Conservation (phyloP, 306 rosid genomes). For the Acacia acuminata region DNA sequence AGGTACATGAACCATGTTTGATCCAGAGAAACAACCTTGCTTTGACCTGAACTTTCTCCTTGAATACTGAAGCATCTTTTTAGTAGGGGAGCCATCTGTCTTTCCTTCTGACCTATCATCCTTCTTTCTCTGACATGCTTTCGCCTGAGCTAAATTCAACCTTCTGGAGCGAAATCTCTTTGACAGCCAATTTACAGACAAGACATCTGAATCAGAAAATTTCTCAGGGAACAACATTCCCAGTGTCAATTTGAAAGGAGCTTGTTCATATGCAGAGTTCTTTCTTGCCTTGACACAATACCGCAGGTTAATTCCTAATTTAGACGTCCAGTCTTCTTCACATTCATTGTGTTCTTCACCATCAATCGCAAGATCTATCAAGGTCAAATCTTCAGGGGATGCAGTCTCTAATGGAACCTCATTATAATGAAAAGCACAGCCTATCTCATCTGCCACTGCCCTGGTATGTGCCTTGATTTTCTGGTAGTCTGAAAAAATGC, state of each 20-base stretch:
- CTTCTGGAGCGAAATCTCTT: constrained; percentile 79
- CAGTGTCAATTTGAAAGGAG: constrained; percentile 63
- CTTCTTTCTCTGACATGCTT: constrained; percentile 53
- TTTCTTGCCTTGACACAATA: constrained; percentile 75
- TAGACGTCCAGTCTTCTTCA: constrained; percentile 92
- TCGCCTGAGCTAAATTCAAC: constrained; percentile 37
- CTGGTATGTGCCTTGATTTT: constrained; percentile 90
- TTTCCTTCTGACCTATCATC: constrained; percentile 42
- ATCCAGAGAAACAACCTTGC: constrained; percentile 40
- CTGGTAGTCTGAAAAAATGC: constrained; percentile 70
- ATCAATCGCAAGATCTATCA: constrained; percentile 89
- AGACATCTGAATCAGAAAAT: constrained; percentile 38
- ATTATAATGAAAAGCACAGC: constrained; percentile 58
- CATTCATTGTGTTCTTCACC: constrained; percentile 58
- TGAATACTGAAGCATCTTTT: constrained; percentile 72
- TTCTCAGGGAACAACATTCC: constrained; percentile 61
- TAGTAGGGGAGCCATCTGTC: constrained; percentile 27
- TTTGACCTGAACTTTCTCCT: constrained; percentile 76
- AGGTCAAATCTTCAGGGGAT: constrained; percentile 73
- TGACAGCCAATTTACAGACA: constrained; percentile 64
- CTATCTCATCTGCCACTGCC: constrained; percentile 85
- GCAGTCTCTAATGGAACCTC: constrained; percentile 80
- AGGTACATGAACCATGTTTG: constrained; percentile 31
- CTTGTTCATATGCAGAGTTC: constrained; percentile 64
- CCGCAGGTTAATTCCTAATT: constrained; percentile 78